Evolutionary conservation across 1,139 yeast genomes (phyloP).

Genomic region (Scheffersomyces insectosa): DNA sequence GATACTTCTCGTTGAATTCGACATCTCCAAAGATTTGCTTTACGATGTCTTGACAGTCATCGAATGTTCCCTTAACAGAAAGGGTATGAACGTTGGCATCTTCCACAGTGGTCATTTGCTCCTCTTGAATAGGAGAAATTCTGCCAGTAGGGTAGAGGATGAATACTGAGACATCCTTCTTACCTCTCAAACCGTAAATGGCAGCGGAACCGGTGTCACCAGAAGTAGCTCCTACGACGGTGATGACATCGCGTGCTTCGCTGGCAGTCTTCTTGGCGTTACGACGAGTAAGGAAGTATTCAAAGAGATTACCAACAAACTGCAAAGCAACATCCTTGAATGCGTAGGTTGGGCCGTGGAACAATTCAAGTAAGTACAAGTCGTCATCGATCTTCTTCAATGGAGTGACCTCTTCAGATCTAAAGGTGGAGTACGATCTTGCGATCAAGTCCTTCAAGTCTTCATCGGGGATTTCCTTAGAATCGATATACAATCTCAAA

Average conservation of each 20-base stretch:
- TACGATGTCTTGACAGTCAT: slow-evolving; percentile 96
- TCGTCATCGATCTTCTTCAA: slow-evolving; percentile 56
- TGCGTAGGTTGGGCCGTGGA: slow-evolving; percentile 99
- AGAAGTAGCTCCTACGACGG: slow-evolving; percentile 98
- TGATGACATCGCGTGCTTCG: slow-evolving; percentile 71
- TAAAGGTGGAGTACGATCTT: slow-evolving; percentile 85
- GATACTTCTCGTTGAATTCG: slow-evolving; percentile 84
- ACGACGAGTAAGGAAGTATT: slow-evolving; percentile 79
- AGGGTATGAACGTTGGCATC: slow-evolving; percentile 92
- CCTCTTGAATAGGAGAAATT: slow-evolving; percentile 96
- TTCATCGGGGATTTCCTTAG: slow-evolving; percentile 65
- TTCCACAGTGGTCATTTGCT: slow-evolving; percentile 97
- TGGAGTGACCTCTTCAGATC: slow-evolving; percentile 86
- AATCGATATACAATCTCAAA: slow-evolving; percentile 73
- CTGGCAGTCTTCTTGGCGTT: slow-evolving; percentile 62
- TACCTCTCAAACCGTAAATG: slow-evolving; percentile 93
- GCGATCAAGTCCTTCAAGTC: slow-evolving; percentile 65
- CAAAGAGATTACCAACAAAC: slow-evolving; percentile 94
- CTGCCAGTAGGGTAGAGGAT: slow-evolving; percentile 96
- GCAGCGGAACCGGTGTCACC: slow-evolving; percentile 99
- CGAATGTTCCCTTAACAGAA: slow-evolving; percentile 94
- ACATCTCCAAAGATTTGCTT: slow-evolving; percentile 89
- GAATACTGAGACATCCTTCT: slow-evolving; percentile 94
- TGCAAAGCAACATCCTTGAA: slow-evolving; percentile 98
- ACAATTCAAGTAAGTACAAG: slow-evolving; percentile 80